These are phyloP conservation scores for Puccinellia tenuiflora DNA, from an alignment of 176 grass and related monocot species.

Conservation along the genomic window DNA sequence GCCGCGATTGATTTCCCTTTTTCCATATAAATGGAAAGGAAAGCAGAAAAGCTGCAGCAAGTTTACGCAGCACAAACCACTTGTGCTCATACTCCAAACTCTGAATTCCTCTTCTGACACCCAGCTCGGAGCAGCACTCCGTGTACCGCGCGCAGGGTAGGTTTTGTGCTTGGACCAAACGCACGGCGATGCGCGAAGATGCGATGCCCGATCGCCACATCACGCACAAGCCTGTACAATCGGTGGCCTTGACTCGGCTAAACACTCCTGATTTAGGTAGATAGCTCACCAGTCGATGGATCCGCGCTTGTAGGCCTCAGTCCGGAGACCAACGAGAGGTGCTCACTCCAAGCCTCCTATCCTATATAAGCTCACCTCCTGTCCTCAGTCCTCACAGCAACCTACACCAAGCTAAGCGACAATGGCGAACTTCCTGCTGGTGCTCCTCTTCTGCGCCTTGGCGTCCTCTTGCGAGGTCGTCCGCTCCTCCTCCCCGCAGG, in stretches of 20 bases:
- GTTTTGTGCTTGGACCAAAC: background rate
- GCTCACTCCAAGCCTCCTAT: background rate
- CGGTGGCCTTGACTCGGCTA: background rate
- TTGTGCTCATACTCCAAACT: too few relatives aligned
- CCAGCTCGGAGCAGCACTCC: conserved; percentile 76
- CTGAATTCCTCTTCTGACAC: too few relatives aligned
- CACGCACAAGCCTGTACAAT: background rate
- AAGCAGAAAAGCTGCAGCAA: too few relatives aligned
- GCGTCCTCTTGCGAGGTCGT: background rate
- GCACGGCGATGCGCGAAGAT: background rate
- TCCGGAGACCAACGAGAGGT: background rate
- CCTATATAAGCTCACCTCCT: background rate
- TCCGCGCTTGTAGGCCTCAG: background rate
- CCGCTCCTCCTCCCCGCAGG: background rate
- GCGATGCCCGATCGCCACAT: background rate
- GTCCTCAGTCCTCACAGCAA: too few relatives aligned
- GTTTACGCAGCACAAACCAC: too few relatives aligned
- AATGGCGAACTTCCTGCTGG: conserved; percentile 19
- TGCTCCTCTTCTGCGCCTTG: conserved; percentile 17
- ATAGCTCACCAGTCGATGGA: background rate
- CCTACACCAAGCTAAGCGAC: background rate
- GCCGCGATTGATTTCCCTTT: too few relatives aligned
- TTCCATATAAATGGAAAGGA: too few relatives aligned
- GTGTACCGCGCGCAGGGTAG: background rate
- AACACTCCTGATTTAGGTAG: background rate